A percentile compares a stretch with the other conserved stretches of the same genome.
These are phyloP conservation scores for Juglanconis juglandina DNA, from an alignment of 2,329 filamentous ascomycete genomes.

Conservation along the genomic window DNA sequence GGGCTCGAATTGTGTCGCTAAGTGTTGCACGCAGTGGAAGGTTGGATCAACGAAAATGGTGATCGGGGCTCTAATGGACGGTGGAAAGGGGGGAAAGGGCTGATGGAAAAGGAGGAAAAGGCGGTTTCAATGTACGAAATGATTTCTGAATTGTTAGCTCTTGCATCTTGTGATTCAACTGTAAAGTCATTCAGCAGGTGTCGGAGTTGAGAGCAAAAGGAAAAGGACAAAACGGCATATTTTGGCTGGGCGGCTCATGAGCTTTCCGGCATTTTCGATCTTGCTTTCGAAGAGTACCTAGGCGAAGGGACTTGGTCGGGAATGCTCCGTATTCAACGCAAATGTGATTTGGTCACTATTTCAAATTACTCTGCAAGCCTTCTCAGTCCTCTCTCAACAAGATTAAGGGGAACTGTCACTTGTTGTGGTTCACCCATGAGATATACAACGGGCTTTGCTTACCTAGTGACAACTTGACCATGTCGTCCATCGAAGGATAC, in stretches of 20 bases:
- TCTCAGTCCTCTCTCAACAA: too few species aligned
- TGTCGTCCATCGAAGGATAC: too few species aligned
- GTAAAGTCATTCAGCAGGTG: not conserved
- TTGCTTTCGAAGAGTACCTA: not conserved
- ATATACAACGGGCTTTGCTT: too few species aligned
- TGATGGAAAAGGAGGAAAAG: not conserved
- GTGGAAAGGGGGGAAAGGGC: not conserved
- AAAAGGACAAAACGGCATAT: not conserved
- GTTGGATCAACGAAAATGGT: too few species aligned
- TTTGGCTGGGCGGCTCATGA: not conserved
- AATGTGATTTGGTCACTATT: not conserved
- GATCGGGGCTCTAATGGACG: not conserved
- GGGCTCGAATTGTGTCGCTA: too few species aligned
- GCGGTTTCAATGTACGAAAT: not conserved
- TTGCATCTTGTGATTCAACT: not conserved
- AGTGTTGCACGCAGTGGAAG: too few species aligned
- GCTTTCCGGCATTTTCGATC: not conserved
- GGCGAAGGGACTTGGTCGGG: not conserved
- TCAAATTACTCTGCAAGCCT: not conserved
- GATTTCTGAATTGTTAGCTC: slow-evolving; percentile 2
- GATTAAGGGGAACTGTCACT: too few species aligned
- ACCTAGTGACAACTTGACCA: too few species aligned
- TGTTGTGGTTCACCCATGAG: too few species aligned
- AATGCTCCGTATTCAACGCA: not conserved
- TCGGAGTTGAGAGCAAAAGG: not conserved